Evolutionary conservation across 805 yeast genomes (phyloP).

Genomic region (Wickerhamomyces mucosus): DNA sequence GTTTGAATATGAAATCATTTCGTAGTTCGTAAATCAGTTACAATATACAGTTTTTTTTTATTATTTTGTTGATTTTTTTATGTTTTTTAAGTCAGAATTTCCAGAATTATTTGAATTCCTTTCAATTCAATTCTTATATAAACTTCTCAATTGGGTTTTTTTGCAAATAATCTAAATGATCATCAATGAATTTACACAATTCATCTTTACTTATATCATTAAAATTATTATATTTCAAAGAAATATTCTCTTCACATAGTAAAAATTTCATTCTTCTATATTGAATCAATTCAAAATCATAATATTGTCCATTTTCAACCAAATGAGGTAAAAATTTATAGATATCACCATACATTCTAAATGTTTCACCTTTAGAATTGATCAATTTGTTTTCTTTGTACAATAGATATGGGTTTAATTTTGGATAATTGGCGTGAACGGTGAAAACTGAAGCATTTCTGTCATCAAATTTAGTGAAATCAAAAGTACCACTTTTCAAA

Average conservation of each 20-base stretch:
- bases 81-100: no score
- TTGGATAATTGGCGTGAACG: conserved; percentile 28
- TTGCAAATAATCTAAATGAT: conserved; percentile 34
- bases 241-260: conserved; percentile 39
- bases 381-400: conserved; percentile 13
- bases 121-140: no score
- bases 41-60: no score
- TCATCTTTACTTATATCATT: conserved; percentile 30
- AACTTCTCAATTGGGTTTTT: conserved; percentile 10
- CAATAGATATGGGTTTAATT: conserved; percentile 25
- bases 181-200: conserved; percentile 37
- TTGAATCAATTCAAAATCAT: conserved; percentile 45
- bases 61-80: no score
- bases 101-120: no score
- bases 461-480: conserved; percentile 9
- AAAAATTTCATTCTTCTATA: conserved; percentile 47
- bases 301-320: conserved; percentile 10
- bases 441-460: conserved; percentile 20
- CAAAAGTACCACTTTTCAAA: conserved; percentile 1
- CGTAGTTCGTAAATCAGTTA: no score
- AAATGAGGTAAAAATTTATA: conserved; percentile 19
- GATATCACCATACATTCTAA: conserved; percentile 19
- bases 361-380: conserved; percentile 11
- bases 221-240: conserved; percentile 37
- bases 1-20: no score